Base-by-base conservation (phyloP, 75 land plant genomes). In the Azolla pinnata region DNA sequence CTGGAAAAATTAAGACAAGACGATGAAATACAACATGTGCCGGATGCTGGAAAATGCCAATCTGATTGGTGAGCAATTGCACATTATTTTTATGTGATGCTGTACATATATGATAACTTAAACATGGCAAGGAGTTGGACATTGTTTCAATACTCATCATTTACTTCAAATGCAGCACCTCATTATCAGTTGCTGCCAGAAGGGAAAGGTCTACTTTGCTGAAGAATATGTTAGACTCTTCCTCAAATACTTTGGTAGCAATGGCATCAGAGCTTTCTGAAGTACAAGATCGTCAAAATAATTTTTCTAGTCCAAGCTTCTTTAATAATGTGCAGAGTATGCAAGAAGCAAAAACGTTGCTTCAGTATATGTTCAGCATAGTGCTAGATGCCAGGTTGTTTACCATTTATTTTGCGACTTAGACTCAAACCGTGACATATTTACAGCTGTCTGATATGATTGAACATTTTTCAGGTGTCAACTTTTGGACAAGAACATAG, bases 251-350 rank as follows among this genome's bases (percentile, higher is more conserved):
- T 54, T 74, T 93, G 25, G 96, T 85, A 19, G 70, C 96, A 31
- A 93, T 93, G 98, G 96, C 98, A 57, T 85, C 90, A 46, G 88
- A 93, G 50, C 87, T 93, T 47, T 88, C 98, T 14, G 98, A 93
- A 71, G 96, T 96, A 51, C 96, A 93, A 75, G 98, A 89, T 27
- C 62, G 88, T 48, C 85, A 89, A 46, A 79, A 83, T 44, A 69
- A 78, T 19, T 74, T 79, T 59, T 73, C 61, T 62, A 83, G 82
- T 32, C 90, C 85, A 57, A 87, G 86, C 24, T 75, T 84, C 26
- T 93, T 96, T 96, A 84, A 85, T 46, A 84, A 88, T 31, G 47
- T 93, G 62, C 81, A 84, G 0, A 80, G 90, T 29, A 81, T 89
- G 83, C 90, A 71, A 33, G 98, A 93, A 57, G 90, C 96, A 23